phyloP scores from a whole-genome alignment of 2,329 filamentous ascomycete species.

The Catunica adiposa region DNA sequence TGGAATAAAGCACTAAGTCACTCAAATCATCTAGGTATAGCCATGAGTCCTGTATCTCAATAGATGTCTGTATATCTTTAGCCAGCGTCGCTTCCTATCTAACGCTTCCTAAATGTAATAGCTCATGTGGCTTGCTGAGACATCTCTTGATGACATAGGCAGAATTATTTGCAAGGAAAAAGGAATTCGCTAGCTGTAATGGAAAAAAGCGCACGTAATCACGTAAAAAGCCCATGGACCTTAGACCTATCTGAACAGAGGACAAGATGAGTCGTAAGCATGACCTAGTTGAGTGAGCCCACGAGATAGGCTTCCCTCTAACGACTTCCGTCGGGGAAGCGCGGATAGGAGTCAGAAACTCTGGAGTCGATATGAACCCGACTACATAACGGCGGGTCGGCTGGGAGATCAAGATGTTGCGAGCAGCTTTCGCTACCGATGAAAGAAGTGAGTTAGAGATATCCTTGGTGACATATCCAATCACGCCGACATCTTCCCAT shows the following conservation, averaged over 20 bases:
- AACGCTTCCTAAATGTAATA: neutral
- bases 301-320: neutral
- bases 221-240: neutral
- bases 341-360: neutral
- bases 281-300: neutral
- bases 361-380: neutral
- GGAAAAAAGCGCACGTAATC: no score
- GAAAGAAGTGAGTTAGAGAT: neutral
- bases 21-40: neutral
- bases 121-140: neutral
- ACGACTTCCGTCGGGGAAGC: neutral
- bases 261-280: neutral
- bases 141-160: neutral
- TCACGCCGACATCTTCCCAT: neutral
- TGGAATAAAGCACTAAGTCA: neutral
- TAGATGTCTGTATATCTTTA: neutral
- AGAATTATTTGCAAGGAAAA: no score
- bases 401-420: neutral
- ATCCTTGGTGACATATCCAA: neutral
- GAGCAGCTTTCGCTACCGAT: neutral
- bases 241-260: neutral
- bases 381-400: neutral
- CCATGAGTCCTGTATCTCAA: slow-evolving; percentile 4
- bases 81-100: neutral
- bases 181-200: no score